Percentiles rank a stretch among this genome's conserved stretches.
Conservation (phyloP, 1,284 basidiomycete genomes). For the Lentinula novae-zelandiae region DNA sequence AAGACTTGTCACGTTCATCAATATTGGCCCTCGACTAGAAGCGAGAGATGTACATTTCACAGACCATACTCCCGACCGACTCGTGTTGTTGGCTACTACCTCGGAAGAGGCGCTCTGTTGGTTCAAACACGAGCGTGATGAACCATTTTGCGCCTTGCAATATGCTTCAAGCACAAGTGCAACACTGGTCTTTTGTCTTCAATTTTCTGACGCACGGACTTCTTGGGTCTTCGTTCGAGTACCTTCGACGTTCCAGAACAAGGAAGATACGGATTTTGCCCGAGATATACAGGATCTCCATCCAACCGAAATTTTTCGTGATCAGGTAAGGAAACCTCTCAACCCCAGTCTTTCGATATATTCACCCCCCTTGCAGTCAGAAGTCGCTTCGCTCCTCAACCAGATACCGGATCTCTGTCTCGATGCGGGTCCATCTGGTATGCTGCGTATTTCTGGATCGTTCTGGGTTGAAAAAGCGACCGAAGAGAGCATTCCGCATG, state of each 20-base stretch:
- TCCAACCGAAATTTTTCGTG: neutral
- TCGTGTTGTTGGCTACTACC: neutral
- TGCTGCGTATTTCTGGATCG: neutral
- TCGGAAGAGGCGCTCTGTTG: neutral
- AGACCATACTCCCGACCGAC: neutral
- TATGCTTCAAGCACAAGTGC: neutral
- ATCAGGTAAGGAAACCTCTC: neutral
- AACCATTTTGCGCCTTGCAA: neutral
- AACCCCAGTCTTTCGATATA: too few relatives aligned
- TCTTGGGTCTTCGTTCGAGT: neutral
- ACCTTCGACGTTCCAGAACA: neutral
- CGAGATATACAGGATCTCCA: neutral
- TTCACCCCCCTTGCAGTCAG: neutral
- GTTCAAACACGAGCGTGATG: neutral
- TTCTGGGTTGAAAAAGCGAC: neutral
- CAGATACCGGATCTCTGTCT: neutral
- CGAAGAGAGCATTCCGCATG: neutral
- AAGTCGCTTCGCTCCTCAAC: neutral
- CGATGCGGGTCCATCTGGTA: neutral
- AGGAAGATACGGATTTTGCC: neutral
- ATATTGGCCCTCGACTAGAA: neutral
- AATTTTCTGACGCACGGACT: neutral
- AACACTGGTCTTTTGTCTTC: neutral
- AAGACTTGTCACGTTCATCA: neutral
- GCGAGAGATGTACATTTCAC: neutral